A percentile compares a stretch with the other conserved stretches of the same genome.
These are phyloP conservation scores for Penicillium flavigenum DNA, from an alignment of 495 filamentous ascomycete species.

Conservation along the genomic window DNA sequence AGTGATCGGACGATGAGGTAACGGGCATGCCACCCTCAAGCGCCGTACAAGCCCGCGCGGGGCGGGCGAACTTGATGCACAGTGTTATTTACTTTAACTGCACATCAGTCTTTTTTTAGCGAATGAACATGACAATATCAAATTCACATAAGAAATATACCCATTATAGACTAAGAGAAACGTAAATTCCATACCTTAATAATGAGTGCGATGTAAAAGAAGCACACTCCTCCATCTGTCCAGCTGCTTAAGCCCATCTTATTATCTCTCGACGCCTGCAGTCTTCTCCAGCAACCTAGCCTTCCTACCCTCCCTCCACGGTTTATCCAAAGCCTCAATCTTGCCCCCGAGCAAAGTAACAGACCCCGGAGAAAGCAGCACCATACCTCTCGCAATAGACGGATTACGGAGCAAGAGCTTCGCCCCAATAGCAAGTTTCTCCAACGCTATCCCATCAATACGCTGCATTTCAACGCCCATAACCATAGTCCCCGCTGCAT, in stretches of 20 bases:
- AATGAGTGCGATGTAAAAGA: background rate
- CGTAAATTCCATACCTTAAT: constrained; percentile 15
- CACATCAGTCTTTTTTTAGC: constrained; percentile 12
- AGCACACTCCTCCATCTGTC: background rate
- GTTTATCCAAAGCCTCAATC: constrained; percentile 74
- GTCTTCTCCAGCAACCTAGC: constrained; percentile 62
- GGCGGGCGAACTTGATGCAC: constrained; percentile 56
- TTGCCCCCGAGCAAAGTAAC: constrained; percentile 77
- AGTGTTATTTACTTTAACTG: constrained; percentile 28
- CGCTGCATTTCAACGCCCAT: constrained; percentile 71
- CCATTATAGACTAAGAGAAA: background rate
- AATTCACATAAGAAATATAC: background rate
- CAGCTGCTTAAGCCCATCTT: constrained; percentile 7
- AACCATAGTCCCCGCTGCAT: constrained; percentile 65
- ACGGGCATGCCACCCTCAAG: constrained; percentile 58
- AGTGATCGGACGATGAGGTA: background rate
- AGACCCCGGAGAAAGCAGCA: constrained; percentile 67
- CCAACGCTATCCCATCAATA: constrained; percentile 63
- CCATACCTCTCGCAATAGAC: constrained; percentile 70
- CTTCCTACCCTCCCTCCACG: constrained; percentile 74
- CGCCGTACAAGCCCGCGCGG: constrained; percentile 66
- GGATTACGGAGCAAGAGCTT: constrained; percentile 72
- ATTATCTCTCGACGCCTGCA: constrained; percentile 26
- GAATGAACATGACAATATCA: background rate
- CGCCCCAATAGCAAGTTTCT: constrained; percentile 69